Percentiles rank a stretch among this genome's conserved stretches.
Conservation (phyloP, 495 filamentous ascomycete species). For the Staphylotrichum tortipilum region DNA sequence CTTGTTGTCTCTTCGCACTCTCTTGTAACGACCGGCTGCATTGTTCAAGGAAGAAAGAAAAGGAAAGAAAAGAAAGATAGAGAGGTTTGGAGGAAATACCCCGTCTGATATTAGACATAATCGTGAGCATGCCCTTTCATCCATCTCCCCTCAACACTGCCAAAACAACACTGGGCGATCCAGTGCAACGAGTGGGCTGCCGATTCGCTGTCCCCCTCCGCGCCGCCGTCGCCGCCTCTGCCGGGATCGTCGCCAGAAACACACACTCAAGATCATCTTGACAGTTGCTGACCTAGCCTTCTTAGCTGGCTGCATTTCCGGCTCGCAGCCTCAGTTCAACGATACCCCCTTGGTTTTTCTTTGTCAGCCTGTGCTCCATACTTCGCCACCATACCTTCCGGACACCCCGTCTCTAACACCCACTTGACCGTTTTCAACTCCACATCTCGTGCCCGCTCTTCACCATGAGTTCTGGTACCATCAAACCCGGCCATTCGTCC, state of each 20-base stretch:
- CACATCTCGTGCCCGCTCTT: neutral
- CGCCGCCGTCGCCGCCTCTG: no score
- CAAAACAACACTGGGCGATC: no score
- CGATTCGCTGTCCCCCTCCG: no score
- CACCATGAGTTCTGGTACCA: slow-evolving; percentile 35
- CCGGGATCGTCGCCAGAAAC: no score
- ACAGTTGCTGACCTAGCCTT: neutral
- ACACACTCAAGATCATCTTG: no score
- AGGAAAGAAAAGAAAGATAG: slow-evolving; percentile 26
- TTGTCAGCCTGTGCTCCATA: no score
- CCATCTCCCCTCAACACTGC: neutral
- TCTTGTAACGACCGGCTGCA: slow-evolving; percentile 16
- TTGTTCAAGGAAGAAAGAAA: no score
- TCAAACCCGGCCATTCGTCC: slow-evolving; percentile 32
- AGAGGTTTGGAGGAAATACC: slow-evolving; percentile 32
- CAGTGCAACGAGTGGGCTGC: no score
- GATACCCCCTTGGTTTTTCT: no score
- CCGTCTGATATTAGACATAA: slow-evolving; percentile 29
- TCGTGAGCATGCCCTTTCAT: slow-evolving; percentile 10
- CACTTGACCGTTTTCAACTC: no score
- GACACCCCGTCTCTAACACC: no score
- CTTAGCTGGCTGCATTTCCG: neutral
- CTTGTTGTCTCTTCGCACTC: slow-evolving; percentile 12
- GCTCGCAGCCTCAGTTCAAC: neutral
- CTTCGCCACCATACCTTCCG: no score